Conservation (phyloP, 2,329 filamentous ascomycete species). For the Neonectria ditissima region DNA sequence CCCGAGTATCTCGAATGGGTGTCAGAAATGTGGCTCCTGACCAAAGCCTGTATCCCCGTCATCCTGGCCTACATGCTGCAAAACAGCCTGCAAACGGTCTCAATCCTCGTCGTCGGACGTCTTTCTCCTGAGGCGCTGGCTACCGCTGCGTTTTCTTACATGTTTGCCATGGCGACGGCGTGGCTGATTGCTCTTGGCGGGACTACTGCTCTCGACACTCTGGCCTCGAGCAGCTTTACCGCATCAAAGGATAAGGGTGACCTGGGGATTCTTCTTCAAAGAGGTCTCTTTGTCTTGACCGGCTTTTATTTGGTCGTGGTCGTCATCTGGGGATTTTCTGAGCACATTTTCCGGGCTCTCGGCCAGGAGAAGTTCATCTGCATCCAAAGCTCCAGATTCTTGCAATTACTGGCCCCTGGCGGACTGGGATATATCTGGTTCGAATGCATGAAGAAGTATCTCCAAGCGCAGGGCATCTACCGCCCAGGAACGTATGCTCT, state of each 20-base stretch:
- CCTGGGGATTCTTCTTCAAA: conserved; percentile 81
- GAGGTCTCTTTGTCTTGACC: conserved; percentile 78
- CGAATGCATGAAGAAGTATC: conserved; percentile 85
- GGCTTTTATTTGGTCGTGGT: conserved; percentile 80
- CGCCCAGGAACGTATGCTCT: conserved; percentile 85
- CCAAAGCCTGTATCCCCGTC: conserved; percentile 79
- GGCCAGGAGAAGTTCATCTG: conserved; percentile 85
- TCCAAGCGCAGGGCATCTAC: conserved; percentile 92
- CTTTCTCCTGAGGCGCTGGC: conserved; percentile 83
- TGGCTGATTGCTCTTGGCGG: conserved; percentile 90
- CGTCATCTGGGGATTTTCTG: conserved; percentile 79
- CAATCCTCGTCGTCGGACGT: conserved; percentile 83
- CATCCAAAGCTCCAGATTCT: conserved; percentile 76
- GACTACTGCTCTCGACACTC: conserved; percentile 86
- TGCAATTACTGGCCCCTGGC: conserved; percentile 80
- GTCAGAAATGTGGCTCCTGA: conserved; percentile 58
- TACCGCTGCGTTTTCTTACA: conserved; percentile 87
- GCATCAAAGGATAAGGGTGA: conserved; percentile 82
- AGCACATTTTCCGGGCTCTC: conserved; percentile 77
- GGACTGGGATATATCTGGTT: conserved; percentile 91
- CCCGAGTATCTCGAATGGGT: conserved; percentile 36
- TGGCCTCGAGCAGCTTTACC: conserved; percentile 86
- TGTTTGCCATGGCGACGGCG: conserved; percentile 91
- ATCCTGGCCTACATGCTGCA: conserved; percentile 88
- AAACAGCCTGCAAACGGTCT: conserved; percentile 85